Base-by-base conservation (phyloP, 2,329 filamentous ascomycete species). In the Didymella segeticola region DNA sequence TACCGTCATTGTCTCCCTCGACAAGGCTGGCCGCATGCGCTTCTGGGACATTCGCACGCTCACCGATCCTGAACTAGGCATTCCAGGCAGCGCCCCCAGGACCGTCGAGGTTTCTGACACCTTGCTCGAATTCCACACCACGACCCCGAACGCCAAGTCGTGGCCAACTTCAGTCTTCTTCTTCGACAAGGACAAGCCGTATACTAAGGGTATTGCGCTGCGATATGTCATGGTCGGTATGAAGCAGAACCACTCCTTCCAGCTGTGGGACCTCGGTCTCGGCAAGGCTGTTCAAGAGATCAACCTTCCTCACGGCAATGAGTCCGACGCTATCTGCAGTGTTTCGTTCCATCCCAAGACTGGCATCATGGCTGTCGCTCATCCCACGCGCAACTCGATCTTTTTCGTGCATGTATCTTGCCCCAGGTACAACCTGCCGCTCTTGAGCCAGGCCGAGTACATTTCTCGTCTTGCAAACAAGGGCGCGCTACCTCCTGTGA, bases 191-290 rank as follows among this genome's bases (percentile, higher is more conserved):
- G 87, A 93, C 76, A 90, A 93, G 59, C 92, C 95, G 38, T 97
- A 96, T 77, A 86, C 88, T 78, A 96, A 95, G 78, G 89, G 90
- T 56, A 89, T 90, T 69, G 93, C 96, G 41, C 82, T 97, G 59
- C 87, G 95, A 57, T 99, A 99, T 79, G 89, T 99, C 80, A 88
- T 99, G 72, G 91, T 99, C 58, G 95, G 95, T 67, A 91, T 98
- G 86, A 97, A 98, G 80, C 95, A 99, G 76, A 99, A 99, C 77
- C 95, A 99, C 78, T 96, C 93, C 50, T 86, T 99, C 58, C 96
- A 99, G 80, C 86, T 99, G 37, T 99, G 95, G 96, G 95, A 99
- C 80, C 87, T 99, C 70, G 92, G 90, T 34, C 87, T 99, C 27
- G 90, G 89, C 63, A 97, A 97, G 78, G 91, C 93, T 25, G 95